A percentile compares a stretch with the other conserved stretches of the same genome.
phyloP scores from a whole-genome alignment of 805 yeast species.

The Saitoella complicata region DNA sequence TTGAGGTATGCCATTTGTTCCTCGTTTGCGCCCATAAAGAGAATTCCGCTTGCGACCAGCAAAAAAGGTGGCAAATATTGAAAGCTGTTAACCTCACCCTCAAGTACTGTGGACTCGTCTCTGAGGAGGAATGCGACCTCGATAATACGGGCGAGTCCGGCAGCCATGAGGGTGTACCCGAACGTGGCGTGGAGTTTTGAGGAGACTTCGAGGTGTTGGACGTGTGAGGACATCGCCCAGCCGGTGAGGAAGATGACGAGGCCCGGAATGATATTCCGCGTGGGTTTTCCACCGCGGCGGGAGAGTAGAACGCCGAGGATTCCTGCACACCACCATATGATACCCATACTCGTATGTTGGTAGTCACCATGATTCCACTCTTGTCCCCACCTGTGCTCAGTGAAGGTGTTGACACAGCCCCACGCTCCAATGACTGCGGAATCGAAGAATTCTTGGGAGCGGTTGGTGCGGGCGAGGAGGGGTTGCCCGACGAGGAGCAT shows the following conservation, averaged over 20 bases:
- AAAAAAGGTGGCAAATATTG: constrained; percentile 72
- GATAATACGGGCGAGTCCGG: constrained; percentile 58
- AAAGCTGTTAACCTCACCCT: constrained; percentile 44
- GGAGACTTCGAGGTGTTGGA: constrained; percentile 57
- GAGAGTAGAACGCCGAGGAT: constrained; percentile 66
- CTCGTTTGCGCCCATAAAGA: constrained; percentile 87
- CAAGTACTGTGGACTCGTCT: constrained; percentile 27
- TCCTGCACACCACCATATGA: constrained; percentile 94
- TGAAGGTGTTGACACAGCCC: constrained; percentile 90
- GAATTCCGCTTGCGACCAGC: constrained; percentile 56
- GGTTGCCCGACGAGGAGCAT: constrained; percentile 58
- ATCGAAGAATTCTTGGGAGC: constrained; percentile 76
- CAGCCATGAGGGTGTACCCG: constrained; percentile 63
- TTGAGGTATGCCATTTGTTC: constrained; percentile 63
- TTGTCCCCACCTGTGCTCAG: constrained; percentile 95
- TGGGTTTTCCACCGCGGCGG: constrained; percentile 27
- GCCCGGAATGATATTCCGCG: constrained; percentile 65
- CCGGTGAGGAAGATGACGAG: constrained; percentile 75
- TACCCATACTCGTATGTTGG: constrained; percentile 77
- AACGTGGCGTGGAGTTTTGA: constrained; percentile 80
- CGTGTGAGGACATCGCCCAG: constrained; percentile 85
- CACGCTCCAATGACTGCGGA: constrained; percentile 63
- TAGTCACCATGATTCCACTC: constrained; percentile 85
- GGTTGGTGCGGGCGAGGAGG: constrained; percentile 27
- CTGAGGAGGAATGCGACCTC: constrained; percentile 65